Conservation (phyloP, 768 basidiomycete genomes). For the Amanita subjunquillea region DNA sequence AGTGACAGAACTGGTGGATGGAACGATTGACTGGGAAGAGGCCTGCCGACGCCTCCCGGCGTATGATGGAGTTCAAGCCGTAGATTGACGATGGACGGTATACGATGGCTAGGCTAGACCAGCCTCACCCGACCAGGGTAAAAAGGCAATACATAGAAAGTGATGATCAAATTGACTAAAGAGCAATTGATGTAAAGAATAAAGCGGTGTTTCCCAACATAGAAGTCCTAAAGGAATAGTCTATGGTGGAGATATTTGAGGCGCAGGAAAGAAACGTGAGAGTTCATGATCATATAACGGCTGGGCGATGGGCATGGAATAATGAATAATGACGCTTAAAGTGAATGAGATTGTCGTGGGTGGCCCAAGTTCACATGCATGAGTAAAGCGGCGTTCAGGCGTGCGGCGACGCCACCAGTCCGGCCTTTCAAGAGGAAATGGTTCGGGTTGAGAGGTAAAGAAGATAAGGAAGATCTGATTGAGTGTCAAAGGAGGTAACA, state of each 20-base stretch:
- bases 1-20: slow-evolving; percentile 70
- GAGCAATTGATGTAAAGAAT: background rate
- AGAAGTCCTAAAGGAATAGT: background rate
- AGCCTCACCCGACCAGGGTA: background rate
- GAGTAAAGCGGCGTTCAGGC: background rate
- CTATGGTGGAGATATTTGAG: background rate
- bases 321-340: background rate
- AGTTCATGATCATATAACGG: too few species aligned
- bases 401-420: background rate
- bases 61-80: slow-evolving; percentile 87
- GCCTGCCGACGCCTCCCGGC: slow-evolving; percentile 61
- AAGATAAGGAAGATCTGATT: background rate
- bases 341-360: background rate
- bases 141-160: background rate
- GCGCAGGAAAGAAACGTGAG: background rate
- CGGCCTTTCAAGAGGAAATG: background rate
- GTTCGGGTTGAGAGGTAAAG: background rate
- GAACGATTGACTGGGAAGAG: slow-evolving; percentile 64
- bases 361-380: slow-evolving; percentile 1
- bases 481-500: background rate
- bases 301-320: background rate
- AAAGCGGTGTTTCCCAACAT: slow-evolving; percentile 2
- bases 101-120: background rate
- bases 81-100: slow-evolving; percentile 30
- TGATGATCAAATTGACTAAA: slow-evolving; percentile 4